Conservation (phyloP, 2,329 filamentous ascomycete genomes). For the Fusarium agapanthi region DNA sequence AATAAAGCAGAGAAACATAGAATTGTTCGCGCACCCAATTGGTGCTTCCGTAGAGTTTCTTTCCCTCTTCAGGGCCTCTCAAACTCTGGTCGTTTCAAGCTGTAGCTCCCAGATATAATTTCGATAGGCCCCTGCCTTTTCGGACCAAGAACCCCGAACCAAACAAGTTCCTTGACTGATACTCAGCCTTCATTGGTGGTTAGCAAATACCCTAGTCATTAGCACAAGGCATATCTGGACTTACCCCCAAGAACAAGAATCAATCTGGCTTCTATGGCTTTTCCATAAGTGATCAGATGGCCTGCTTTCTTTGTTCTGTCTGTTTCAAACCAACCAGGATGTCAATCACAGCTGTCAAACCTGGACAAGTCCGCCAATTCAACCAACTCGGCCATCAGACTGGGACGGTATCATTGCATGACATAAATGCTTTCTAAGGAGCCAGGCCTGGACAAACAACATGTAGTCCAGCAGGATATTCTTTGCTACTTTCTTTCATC, state of each 20-base stretch:
- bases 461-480: not conserved
- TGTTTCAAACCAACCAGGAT: slow-evolving; percentile 17
- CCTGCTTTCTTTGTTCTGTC: slow-evolving; percentile 4
- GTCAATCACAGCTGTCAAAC: not conserved
- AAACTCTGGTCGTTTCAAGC: slow-evolving; percentile 23
- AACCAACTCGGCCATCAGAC: not conserved
- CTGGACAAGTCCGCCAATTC: slow-evolving; percentile 27
- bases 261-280: not conserved
- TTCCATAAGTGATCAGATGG: not conserved
- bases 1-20: not conserved
- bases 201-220: slow-evolving; percentile 1
- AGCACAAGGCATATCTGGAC: not conserved
- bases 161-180: not conserved
- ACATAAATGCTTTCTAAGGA: slow-evolving; percentile 10
- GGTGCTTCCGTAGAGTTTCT: not conserved
- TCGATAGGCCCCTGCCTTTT: not conserved
- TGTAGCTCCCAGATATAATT: not conserved
- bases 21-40: not conserved
- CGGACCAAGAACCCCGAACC: not conserved
- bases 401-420: not conserved
- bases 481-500: slow-evolving; percentile 21
- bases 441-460: not conserved
- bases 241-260: not conserved
- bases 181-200: slow-evolving; percentile 17
- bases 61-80: not conserved